A percentile compares a stretch with the other conserved stretches of the same genome.
Evolutionary conservation across 1,139 yeast species (phyloP).

Genomic region (Pichia terricola): DNA sequence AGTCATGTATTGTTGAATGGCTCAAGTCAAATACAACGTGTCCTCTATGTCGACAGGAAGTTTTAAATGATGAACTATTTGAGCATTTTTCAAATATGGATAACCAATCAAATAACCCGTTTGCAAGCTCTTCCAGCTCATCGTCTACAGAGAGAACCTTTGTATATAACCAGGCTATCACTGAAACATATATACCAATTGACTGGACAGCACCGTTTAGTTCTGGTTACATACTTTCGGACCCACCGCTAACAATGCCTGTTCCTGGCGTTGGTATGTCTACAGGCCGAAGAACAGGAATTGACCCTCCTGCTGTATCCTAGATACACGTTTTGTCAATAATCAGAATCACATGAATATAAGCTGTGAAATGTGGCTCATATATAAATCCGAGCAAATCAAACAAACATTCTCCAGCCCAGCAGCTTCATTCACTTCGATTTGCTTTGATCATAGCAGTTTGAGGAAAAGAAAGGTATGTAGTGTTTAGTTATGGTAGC

Average conservation of each 20-base stretch:
- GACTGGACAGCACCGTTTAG: constrained; percentile 22
- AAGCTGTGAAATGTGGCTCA: too few relatives aligned
- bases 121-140: background rate
- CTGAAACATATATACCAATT: constrained; percentile 22
- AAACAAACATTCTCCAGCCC: too few relatives aligned
- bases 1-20: constrained; percentile 26
- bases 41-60: constrained; percentile 26
- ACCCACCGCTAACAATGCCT: constrained; percentile 24
- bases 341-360: too few relatives aligned
- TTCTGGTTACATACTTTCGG: constrained; percentile 14
- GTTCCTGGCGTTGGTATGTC: constrained; percentile 20
- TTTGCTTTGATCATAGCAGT: too few relatives aligned
- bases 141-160: background rate
- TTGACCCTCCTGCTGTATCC: background rate
- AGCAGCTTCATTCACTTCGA: too few relatives aligned
- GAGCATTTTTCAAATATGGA: constrained; percentile 10
- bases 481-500: too few relatives aligned
- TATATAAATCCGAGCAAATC: too few relatives aligned
- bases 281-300: constrained; percentile 21
- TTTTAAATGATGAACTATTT: background rate
- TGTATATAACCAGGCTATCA: constrained; percentile 21
- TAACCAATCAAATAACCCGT: constrained; percentile 10
- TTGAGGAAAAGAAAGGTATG: too few relatives aligned
- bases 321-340: too few relatives aligned
- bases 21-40: constrained; percentile 21